phyloP scores from a whole-genome alignment of 192 early-diverging fungal species.

The Lunasporangiospora selenospora region DNA sequence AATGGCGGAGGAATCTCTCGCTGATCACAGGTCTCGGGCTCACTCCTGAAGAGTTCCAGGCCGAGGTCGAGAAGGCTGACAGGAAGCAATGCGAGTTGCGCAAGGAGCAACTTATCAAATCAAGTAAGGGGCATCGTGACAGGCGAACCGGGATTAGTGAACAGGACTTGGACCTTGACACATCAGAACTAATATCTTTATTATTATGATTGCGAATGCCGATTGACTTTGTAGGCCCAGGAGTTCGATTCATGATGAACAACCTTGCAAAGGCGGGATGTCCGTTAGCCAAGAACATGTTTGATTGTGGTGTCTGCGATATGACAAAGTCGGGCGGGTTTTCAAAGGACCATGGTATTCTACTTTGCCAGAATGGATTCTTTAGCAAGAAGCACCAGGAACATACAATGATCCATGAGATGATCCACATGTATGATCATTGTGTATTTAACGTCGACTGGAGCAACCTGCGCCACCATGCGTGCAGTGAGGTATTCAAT shows the following conservation, averaged over 20 bases:
- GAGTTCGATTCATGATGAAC: conserved; percentile 88
- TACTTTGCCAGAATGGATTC: conserved; percentile 89
- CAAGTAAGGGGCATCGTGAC: conserved; percentile 48
- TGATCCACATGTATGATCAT: conserved; percentile 86
- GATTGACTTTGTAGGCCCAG: conserved; percentile 61
- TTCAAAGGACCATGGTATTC: conserved; percentile 75
- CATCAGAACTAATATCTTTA: background rate
- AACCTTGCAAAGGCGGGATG: conserved; percentile 75
- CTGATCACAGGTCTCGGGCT: conserved; percentile 69
- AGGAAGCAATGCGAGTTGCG: conserved; percentile 75
- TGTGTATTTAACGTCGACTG: conserved; percentile 77
- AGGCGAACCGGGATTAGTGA: background rate
- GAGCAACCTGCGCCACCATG: conserved; percentile 78
- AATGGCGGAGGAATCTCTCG: conserved; percentile 65
- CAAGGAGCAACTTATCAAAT: conserved; percentile 78
- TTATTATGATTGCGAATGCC: background rate
- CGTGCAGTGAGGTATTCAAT: conserved; percentile 76
- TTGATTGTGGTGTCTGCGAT: conserved; percentile 87
- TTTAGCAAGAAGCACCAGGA: conserved; percentile 83
- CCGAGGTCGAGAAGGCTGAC: conserved; percentile 57
- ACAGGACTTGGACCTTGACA: background rate
- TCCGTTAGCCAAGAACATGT: conserved; percentile 59
- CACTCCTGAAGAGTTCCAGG: conserved; percentile 55
- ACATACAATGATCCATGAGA: conserved; percentile 94
- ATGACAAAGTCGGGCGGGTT: conserved; percentile 88